Evolutionary conservation across 2,329 filamentous ascomycete species (phyloP).

Genomic region (Leptographium flavum): DNA sequence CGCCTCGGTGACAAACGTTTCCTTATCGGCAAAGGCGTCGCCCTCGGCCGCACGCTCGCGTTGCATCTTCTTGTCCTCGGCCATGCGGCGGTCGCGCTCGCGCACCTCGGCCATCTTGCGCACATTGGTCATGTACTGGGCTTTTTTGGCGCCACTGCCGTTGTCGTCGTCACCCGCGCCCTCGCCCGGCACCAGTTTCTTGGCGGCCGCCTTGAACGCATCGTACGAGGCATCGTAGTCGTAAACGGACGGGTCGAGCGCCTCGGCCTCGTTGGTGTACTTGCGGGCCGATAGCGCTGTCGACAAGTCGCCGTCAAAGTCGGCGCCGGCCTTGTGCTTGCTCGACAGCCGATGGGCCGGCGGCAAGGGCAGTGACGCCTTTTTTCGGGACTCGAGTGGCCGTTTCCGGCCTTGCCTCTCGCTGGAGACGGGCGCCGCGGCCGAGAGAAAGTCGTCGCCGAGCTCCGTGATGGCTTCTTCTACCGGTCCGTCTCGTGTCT

Average conservation of each 20-base stretch:
- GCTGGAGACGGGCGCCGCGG: slow-evolving; percentile 14
- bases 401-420: background rate
- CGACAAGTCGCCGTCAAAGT: slow-evolving; percentile 53
- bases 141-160: slow-evolving; percentile 45
- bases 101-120: slow-evolving; percentile 60
- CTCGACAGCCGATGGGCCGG: slow-evolving; percentile 19
- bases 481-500: slow-evolving; percentile 17
- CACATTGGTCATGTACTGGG: slow-evolving; percentile 67
- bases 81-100: slow-evolving; percentile 64
- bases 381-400: no score
- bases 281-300: slow-evolving; percentile 47
- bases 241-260: slow-evolving; percentile 61
- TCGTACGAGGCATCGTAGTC: slow-evolving; percentile 79
- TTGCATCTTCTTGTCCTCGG: slow-evolving; percentile 67
- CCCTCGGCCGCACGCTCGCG: slow-evolving; percentile 67
- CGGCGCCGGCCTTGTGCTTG: slow-evolving; percentile 16
- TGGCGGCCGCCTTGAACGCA: slow-evolving; percentile 49
- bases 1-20: slow-evolving; percentile 73
- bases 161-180: slow-evolving; percentile 36
- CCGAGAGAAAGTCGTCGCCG: slow-evolving; percentile 27
- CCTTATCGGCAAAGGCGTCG: slow-evolving; percentile 68
- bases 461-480: slow-evolving; percentile 48
- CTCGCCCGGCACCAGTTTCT: slow-evolving; percentile 30
- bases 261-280: slow-evolving; percentile 49
- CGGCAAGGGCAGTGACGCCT: slow-evolving; percentile 25